phyloP scores from a whole-genome alignment of 495 filamentous ascomycete species.

The Glonium stellatum region DNA sequence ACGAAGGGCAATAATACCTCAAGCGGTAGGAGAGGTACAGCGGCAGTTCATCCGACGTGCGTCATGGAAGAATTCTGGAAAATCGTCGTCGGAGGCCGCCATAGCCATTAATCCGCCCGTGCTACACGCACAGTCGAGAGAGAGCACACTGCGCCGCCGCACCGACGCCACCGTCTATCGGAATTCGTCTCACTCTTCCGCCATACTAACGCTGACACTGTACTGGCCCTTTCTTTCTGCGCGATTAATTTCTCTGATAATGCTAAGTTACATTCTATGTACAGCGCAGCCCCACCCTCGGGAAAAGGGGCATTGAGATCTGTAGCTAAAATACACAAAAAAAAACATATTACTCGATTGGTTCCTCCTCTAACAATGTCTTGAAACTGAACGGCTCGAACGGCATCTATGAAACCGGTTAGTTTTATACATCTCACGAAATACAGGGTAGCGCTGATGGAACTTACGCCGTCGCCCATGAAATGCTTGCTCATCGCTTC shows the following conservation, averaged over 20 bases:
- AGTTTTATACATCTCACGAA: neutral
- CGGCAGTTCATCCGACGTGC: neutral
- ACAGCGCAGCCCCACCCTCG: conserved; percentile 3
- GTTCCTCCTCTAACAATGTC: conserved; percentile 77
- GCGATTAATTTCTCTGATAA: conserved; percentile 1
- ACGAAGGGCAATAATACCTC: conserved; percentile 3
- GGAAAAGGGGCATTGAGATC: neutral
- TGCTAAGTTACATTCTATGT: conserved; percentile 9
- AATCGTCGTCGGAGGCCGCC: neutral
- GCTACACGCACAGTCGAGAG: neutral
- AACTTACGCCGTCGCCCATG: conserved; percentile 70
- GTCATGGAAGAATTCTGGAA: neutral
- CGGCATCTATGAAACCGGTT: conserved; percentile 43
- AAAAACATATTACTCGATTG: conserved; percentile 43
- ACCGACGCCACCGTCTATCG: neutral
- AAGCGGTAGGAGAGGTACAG: neutral
- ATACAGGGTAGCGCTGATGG: too few species aligned
- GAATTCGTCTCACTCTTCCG: neutral
- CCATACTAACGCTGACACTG: neutral
- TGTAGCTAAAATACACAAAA: conserved; percentile 1
- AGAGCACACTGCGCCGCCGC: neutral
- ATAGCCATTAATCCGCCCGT: neutral
- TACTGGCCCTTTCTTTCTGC: neutral
- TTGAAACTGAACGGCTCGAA: conserved; percentile 93
- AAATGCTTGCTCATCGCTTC: conserved; percentile 99